These are phyloP conservation scores for Hemileccinum impolitum DNA, from an alignment of 768 basidiomycete species.

Conservation along the genomic window DNA sequence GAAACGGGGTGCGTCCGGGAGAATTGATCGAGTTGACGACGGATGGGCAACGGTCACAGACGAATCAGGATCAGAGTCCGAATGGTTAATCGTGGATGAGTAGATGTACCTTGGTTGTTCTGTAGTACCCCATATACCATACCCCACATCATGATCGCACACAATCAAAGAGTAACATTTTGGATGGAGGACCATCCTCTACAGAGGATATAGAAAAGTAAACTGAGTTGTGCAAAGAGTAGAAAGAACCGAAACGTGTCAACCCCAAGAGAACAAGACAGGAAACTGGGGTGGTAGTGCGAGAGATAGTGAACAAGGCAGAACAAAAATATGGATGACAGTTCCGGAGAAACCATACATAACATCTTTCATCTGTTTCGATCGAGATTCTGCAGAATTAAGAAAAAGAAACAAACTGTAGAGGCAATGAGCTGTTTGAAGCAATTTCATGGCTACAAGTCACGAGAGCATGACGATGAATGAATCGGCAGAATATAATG, in stretches of 20 bases:
- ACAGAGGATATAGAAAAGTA: slow-evolving; percentile 27
- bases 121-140: slow-evolving; percentile 22
- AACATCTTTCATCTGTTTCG: slow-evolving; percentile 31
- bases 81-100: slow-evolving; percentile 80
- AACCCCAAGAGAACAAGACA: slow-evolving; percentile 25
- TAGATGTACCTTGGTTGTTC: slow-evolving; percentile 13
- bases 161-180: slow-evolving; percentile 22
- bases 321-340: slow-evolving; percentile 30
- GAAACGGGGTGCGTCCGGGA: slow-evolving; percentile 44
- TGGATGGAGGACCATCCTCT: slow-evolving; percentile 31
- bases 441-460: slow-evolving; percentile 32
- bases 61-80: slow-evolving; percentile 80
- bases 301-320: slow-evolving; percentile 22
- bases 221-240: slow-evolving; percentile 16
- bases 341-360: slow-evolving; percentile 33
- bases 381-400: slow-evolving; percentile 29
- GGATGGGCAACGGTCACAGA: slow-evolving; percentile 71
- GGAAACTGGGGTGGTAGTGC: slow-evolving; percentile 12
- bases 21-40: slow-evolving; percentile 41
- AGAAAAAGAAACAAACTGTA: slow-evolving; percentile 22
- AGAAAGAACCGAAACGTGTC: slow-evolving; percentile 20
- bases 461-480: slow-evolving; percentile 26
- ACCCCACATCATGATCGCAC: slow-evolving; percentile 11
- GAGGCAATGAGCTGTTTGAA: slow-evolving; percentile 18
- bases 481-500: slow-evolving; percentile 23